Conservation (phyloP, 2,329 filamentous ascomycete genomes). For the Penicillium psychrosexuale region DNA sequence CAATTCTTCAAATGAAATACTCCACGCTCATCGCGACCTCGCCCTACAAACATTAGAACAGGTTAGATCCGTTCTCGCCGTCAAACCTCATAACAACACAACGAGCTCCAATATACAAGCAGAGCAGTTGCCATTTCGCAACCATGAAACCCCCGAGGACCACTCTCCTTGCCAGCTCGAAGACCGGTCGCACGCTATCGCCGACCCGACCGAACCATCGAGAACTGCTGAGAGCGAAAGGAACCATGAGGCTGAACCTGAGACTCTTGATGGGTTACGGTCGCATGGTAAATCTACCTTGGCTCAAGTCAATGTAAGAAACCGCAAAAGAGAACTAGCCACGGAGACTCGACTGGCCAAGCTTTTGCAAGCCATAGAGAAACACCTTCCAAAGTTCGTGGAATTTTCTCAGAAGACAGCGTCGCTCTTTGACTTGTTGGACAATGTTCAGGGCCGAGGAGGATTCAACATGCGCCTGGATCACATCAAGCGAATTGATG, state of each 20-base stretch:
- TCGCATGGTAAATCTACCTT: background rate
- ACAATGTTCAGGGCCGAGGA: background rate
- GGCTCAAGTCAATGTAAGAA: background rate
- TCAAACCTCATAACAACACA: background rate
- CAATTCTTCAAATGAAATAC: background rate
- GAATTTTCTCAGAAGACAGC: background rate
- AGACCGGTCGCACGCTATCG: background rate
- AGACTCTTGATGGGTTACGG: background rate
- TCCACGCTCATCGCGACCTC: background rate
- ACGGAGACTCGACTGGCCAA: background rate
- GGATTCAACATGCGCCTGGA: background rate
- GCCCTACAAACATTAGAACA: background rate
- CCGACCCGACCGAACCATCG: background rate
- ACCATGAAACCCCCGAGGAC: background rate
- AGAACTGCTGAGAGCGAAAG: background rate
- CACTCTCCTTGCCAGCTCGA: background rate
- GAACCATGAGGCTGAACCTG: background rate
- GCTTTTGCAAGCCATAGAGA: background rate
- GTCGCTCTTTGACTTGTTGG: background rate
- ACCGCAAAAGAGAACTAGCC: background rate
- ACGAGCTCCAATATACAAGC: background rate
- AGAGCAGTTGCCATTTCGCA: background rate
- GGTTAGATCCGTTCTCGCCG: background rate
- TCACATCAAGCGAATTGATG: background rate
- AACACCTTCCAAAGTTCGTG: background rate